Conservation (phyloP, 176 grass and related monocot species). For the Phoenix dactylifera region DNA sequence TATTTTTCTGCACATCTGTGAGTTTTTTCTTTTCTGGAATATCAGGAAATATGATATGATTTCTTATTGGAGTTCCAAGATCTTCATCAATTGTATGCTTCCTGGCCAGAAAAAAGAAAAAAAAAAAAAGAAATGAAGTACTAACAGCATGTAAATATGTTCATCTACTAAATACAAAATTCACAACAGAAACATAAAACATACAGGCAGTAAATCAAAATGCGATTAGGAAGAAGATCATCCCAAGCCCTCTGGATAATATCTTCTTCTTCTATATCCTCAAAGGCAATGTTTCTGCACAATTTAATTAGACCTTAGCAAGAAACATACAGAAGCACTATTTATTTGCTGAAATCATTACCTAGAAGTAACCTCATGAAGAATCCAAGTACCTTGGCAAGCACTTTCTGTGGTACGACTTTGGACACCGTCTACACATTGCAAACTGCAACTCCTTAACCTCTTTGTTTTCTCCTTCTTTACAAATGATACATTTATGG, state of each 20-base stretch:
- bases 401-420: slow-evolving; percentile 88
- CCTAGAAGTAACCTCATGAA: not conserved
- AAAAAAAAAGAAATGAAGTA: not conserved
- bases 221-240: slow-evolving; percentile 33
- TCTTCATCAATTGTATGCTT: slow-evolving; percentile 47
- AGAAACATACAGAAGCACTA: too few relatives aligned
- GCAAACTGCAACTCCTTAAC: slow-evolving; percentile 61
- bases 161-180: not conserved
- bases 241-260: slow-evolving; percentile 63
- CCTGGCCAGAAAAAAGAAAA: slow-evolving; percentile 29
- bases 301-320: not conserved
- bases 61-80: slow-evolving; percentile 31
- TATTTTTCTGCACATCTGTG: slow-evolving; percentile 18
- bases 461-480: slow-evolving; percentile 60
- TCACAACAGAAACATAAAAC: slow-evolving; percentile 10
- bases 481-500: slow-evolving; percentile 66
- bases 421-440: slow-evolving; percentile 82
- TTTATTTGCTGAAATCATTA: too few relatives aligned
- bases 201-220: slow-evolving; percentile 79
- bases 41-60: slow-evolving; percentile 69
- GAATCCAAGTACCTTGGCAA: slow-evolving; percentile 46
- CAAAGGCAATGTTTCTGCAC: slow-evolving; percentile 45
- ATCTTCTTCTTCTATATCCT: slow-evolving; percentile 35
- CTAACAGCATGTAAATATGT: not conserved
- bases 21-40: slow-evolving; percentile 17